Evolutionary conservation across 2,329 filamentous ascomycete species (phyloP), one percentile per base, ranked within the genome.

Genomic region (Pseudocercospora eumusae): DNA sequence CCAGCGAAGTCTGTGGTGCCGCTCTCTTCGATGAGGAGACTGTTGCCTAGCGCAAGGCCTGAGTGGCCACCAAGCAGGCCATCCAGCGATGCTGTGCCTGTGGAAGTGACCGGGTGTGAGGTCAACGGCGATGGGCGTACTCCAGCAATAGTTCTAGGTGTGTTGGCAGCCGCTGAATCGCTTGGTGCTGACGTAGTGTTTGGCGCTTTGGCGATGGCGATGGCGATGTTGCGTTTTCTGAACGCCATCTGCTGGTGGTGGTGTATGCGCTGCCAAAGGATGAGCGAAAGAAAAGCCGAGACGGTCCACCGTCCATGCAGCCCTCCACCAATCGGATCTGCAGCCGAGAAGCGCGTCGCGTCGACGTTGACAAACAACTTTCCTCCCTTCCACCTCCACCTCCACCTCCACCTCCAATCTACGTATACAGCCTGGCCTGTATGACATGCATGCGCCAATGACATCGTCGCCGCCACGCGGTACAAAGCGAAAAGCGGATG

Each of bases 1-100:
- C 93, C 91, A 0, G 91, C 88, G 79, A 96, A 99, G 75, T 99
- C 95, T 0, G 95, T 99, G 0, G 93, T 96, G 0, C 93, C 93
- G 61, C 87, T 89, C 72, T 99, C 95, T 73, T 93, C 91, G 31
- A 97, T 80, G 4, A 99, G 78, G 0, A 98, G 73, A 0, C 88
- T 90, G 18, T 86, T 91, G 0, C 95, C 95, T 6, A 98, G 81
- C 0, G 91, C 86, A 4, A 98, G 81, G 0, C 95, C 95, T 4
- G 88, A 85, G 78, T 98, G 93, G 0, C 93, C 92, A 44, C 92
- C 92, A 1, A 99, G 81, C 18, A 96, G 82, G 62, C 86, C 86
- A 72, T 99, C 95, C 44, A 99, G 80, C 18, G 92, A 96, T 3
- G 86, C 83, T 0, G 92, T 93, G 21, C 95, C 95, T 0, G 95